phyloP scores from a whole-genome alignment of 2,329 filamentous ascomycete species.

The Talaromyces sp. region DNA sequence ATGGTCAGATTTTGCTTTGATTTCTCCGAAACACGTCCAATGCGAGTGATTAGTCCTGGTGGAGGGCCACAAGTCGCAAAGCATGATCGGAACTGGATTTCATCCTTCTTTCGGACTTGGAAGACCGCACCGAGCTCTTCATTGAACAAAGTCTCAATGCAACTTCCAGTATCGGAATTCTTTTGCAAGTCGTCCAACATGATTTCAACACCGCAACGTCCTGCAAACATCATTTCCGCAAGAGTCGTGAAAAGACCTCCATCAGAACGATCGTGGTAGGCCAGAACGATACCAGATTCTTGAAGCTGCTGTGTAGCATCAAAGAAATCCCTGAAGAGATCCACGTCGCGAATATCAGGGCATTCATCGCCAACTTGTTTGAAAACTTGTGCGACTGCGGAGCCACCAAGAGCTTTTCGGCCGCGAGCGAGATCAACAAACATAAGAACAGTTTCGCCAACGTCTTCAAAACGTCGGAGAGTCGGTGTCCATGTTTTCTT shows the following conservation, averaged over 20 bases:
- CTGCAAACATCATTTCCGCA: constrained; percentile 97
- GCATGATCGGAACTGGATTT: constrained; percentile 78
- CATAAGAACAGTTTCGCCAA: constrained; percentile 81
- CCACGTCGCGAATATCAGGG: constrained; percentile 77
- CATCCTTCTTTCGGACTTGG: constrained; percentile 80
- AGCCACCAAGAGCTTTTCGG: constrained; percentile 78
- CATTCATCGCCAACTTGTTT: constrained; percentile 77
- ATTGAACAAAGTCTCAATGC: constrained; percentile 82
- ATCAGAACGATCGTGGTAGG: constrained; percentile 92
- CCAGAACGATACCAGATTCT: constrained; percentile 68
- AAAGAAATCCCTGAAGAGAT: constrained; percentile 82
- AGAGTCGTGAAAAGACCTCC: constrained; percentile 87
- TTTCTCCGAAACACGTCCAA: constrained; percentile 64
- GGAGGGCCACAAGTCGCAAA: constrained; percentile 88
- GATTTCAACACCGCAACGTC: constrained; percentile 79
- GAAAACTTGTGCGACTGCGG: constrained; percentile 83
- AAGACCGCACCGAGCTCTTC: constrained; percentile 95
- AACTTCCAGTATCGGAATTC: constrained; percentile 55
- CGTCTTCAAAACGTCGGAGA: constrained; percentile 73
- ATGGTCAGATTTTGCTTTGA: constrained; percentile 72
- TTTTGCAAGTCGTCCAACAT: constrained; percentile 65
- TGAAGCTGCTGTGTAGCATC: constrained; percentile 70
- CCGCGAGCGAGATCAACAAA: constrained; percentile 85
- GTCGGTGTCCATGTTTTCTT: constrained; percentile 91
- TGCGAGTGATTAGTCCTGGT: constrained; percentile 72